phyloP scores from a whole-genome alignment of 2,329 filamentous ascomycete species.

The Ceratocystis diversiconidia region DNA sequence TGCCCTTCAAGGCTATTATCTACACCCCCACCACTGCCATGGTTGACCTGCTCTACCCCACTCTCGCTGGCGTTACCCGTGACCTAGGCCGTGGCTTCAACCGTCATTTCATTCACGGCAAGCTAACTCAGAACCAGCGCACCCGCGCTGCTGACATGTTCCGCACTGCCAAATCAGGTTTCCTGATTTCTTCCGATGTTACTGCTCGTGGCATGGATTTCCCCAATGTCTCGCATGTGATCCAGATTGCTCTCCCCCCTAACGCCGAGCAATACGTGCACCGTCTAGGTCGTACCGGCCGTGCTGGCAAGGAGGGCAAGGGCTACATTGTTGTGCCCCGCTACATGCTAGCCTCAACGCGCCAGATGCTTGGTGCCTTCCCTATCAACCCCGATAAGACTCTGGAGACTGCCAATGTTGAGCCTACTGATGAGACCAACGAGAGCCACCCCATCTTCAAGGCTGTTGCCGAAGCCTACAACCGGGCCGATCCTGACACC shows the following conservation, averaged over 20 bases:
- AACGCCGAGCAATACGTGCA: constrained; percentile 62
- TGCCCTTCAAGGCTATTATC: constrained; percentile 88
- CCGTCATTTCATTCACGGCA: constrained; percentile 58
- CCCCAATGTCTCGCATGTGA: constrained; percentile 64
- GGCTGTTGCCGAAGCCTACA: constrained; percentile 24
- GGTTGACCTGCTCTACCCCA: constrained; percentile 33
- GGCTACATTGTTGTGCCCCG: constrained; percentile 52
- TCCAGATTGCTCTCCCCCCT: constrained; percentile 53
- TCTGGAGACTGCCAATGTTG: constrained; percentile 33
- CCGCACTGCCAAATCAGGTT: constrained; percentile 44
- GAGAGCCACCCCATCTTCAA: constrained; percentile 27
- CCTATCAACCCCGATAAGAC: constrained; percentile 43
- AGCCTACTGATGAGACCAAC: constrained; percentile 13
- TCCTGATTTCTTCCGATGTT: constrained; percentile 67
- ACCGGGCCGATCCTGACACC: constrained; percentile 25
- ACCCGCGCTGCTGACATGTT: constrained; percentile 60
- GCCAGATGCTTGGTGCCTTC: constrained; percentile 40
- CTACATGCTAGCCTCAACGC: constrained; percentile 36
- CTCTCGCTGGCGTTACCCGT: constrained; percentile 40
- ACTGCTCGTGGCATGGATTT: constrained; percentile 76
- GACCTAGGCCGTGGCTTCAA: constrained; percentile 28
- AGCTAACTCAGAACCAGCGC: constrained; percentile 54
- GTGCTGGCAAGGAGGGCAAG: constrained; percentile 58
- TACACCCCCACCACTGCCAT: constrained; percentile 73
- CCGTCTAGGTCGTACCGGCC: constrained; percentile 60